phyloP scores from a whole-genome alignment of 176 grass and related monocot genomes.

The Phoenix roebelenii region DNA sequence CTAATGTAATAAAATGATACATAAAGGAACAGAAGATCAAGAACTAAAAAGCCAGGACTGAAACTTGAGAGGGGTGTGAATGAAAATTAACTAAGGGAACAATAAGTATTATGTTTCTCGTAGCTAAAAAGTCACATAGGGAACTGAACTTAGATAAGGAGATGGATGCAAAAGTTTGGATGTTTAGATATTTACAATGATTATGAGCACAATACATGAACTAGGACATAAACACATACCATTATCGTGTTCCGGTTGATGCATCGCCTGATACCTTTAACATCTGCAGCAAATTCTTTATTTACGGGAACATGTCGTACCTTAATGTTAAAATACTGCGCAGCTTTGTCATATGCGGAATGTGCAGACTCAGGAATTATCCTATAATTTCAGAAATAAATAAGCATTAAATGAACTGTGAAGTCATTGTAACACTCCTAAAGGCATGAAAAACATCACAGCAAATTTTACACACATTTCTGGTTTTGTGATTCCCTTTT shows the following conservation, averaged over 20 bases:
- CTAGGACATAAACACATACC: slow-evolving; percentile 27
- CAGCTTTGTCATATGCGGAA: slow-evolving; percentile 81
- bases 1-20: no score
- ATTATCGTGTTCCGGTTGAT: slow-evolving; percentile 96
- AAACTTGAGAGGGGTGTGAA: no score
- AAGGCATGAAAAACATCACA: neutral
- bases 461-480: slow-evolving; percentile 69
- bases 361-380: slow-evolving; percentile 63
- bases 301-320: slow-evolving; percentile 84
- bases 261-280: slow-evolving; percentile 75
- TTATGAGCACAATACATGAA: neutral
- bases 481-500: slow-evolving; percentile 81
- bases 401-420: no score
- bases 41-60: no score
- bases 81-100: no score
- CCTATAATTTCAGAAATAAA: slow-evolving; percentile 26
- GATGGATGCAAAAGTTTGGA: no score
- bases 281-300: slow-evolving; percentile 89
- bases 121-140: no score
- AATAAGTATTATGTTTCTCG: no score
- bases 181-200: no score
- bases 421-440: no score
- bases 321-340: slow-evolving; percentile 81
- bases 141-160: no score
- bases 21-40: no score